These are phyloP conservation scores for Protomyces inouyei DNA, from an alignment of 1,139 yeast species.

Conservation along the genomic window DNA sequence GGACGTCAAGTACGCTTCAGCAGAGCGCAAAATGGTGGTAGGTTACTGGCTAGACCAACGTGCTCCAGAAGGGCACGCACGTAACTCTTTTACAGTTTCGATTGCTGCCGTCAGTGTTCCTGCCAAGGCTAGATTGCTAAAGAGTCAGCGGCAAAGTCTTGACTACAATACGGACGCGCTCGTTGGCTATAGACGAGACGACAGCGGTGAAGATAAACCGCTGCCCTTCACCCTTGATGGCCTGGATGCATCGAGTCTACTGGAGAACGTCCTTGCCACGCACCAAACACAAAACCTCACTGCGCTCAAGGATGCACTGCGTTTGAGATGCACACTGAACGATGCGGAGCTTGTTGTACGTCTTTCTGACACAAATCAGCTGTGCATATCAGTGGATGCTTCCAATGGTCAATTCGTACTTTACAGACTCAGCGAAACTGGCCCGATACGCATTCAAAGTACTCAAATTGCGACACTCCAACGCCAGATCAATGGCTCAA, in stretches of 20 bases:
- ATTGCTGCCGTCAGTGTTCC: not conserved
- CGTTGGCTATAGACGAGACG: not conserved
- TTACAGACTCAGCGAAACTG: not conserved
- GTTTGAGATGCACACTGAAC: not conserved
- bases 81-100: conserved; percentile 14
- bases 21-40: conserved; percentile 8
- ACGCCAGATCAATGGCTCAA: not conserved
- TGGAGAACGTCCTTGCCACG: not conserved
- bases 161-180: conserved; percentile 16
- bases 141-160: not conserved
- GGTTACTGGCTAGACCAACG: conserved; percentile 21
- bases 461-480: not conserved
- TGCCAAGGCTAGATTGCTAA: not conserved
- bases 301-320: not conserved
- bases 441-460: not conserved
- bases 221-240: not conserved
- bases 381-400: not conserved
- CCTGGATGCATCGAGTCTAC: conserved; percentile 2
- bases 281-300: not conserved
- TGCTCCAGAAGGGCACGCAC: conserved; percentile 4
- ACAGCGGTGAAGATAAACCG: not conserved
- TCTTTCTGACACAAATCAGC: not conserved
- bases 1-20: conserved; percentile 22
- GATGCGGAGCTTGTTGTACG: not conserved
- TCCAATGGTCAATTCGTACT: not conserved